Percentiles rank a stretch among this genome's conserved stretches.
Conservation (phyloP, 1,284 basidiomycete genomes). For the Ustilago shanxiensis region DNA sequence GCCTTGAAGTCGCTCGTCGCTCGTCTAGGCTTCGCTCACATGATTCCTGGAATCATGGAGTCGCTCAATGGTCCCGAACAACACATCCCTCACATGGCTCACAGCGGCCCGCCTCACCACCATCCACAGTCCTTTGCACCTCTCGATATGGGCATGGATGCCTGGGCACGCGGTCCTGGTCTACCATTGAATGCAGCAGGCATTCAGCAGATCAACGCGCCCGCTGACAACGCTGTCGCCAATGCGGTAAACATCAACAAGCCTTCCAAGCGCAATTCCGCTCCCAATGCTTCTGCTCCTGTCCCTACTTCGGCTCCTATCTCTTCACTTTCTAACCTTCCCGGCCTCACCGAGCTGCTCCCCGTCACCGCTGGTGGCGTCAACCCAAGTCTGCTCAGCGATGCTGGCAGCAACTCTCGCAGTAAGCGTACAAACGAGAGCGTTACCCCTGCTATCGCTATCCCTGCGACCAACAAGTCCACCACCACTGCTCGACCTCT, state of each 20-base stretch:
- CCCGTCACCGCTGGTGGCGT: slow-evolving; percentile 33
- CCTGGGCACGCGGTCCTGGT: slow-evolving; percentile 35
- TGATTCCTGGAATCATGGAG: slow-evolving; percentile 54
- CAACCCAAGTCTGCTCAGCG: slow-evolving; percentile 47
- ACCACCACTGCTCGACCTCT: slow-evolving; percentile 35
- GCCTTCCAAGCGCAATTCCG: slow-evolving; percentile 14
- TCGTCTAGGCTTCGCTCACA: slow-evolving; percentile 60
- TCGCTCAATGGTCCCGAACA: slow-evolving; percentile 34
- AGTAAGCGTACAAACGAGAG: slow-evolving; percentile 14
- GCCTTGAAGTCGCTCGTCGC: slow-evolving; percentile 59
- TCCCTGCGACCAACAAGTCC: slow-evolving; percentile 28
- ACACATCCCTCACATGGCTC: slow-evolving; percentile 33
- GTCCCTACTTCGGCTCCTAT: slow-evolving; percentile 14
- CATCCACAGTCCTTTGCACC: slow-evolving; percentile 37
- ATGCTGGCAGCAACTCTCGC: slow-evolving; percentile 7
- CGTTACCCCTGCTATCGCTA: slow-evolving; percentile 20
- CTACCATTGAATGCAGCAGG: slow-evolving; percentile 18
- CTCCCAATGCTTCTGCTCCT: not conserved
- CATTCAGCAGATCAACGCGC: slow-evolving; percentile 14
- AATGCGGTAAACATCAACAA: slow-evolving; percentile 14
- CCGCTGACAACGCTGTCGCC: not conserved
- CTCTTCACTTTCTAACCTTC: slow-evolving; percentile 30
- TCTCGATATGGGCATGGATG: slow-evolving; percentile 46
- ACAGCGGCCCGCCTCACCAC: slow-evolving; percentile 24
- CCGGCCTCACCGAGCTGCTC: slow-evolving; percentile 31